Evolutionary conservation across 345 rosid species (phyloP), one percentile per base, ranked within the genome.

Genomic region (Lepidium sativum): DNA sequence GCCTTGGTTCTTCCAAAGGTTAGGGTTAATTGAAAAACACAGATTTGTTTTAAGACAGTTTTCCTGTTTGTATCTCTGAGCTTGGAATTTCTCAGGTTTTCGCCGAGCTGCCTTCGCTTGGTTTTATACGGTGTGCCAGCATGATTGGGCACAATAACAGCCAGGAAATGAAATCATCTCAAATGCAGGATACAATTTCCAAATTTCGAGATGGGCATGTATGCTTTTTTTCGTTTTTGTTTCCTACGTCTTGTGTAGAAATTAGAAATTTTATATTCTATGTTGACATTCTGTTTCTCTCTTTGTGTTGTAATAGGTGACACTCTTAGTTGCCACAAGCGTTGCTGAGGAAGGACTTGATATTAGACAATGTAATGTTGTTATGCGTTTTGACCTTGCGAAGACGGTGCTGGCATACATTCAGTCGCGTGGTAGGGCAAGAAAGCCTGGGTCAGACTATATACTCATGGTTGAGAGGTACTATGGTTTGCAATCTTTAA

Each of bases 331-430:
- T 53, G 99, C 99, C 50, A 90, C 99, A 33, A 94, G 99, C 76
- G 99, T 94, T 65, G 99, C 99, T 33, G 97, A 94, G 81, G 99
- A 94, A 80, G 99, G 99, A 60, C 96, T 94, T 69, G 99, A 94
- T 77, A 94, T 94, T 42, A 82, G 99, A 71, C 99, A 94, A 67
- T 94, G 99, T 84, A 94, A 90, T 70, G 97, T 94, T 66, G 99
- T 94, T 43, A 90, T 94, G 71, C 95, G 99, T 61, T 94, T 94
- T 75, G 99, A 94, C 73, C 99, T 94, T 56, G 99, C 99, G 51
- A 94, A 94, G 83, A 94, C 99, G 61, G 99, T 94, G 49, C 78
- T 94, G 55, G 99, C 99, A 13, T 90, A 94, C 69, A 94, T 94
- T 76, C 99, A 94, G 80, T 94, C 99, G 1, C 87, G 99, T 66